Base-by-base conservation (phyloP, 2,329 filamentous ascomycete species). In the Emergomyces orientalis region DNA sequence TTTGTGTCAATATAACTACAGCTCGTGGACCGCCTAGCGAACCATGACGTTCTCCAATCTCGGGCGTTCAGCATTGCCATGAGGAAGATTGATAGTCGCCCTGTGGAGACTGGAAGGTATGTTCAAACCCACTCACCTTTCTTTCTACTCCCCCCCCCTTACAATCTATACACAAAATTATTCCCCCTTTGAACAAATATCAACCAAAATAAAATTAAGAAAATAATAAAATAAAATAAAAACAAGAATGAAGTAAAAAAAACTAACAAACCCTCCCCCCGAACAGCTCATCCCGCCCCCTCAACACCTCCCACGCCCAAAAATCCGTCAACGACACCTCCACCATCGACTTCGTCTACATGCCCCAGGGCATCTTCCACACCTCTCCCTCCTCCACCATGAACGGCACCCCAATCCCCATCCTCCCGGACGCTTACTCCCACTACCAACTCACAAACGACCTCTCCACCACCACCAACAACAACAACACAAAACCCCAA, bases 271-370 rank as follows among this genome's bases (percentile, higher is more conserved):
- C n/a, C n/a, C n/a, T n/a, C n/a, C n/a, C n/a, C n/a, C n/a, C n/a
- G 34, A 37, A 51, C 25, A 58, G 39, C 17, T 73, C 60, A 67
- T 75, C 73, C 65, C 81, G 84, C 62, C 79, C 82, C 70, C 86
- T 87, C 80, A 87, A 87, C 76, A 86, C 84, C 65, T 84, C 80
- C 65, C 82, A 82, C 65, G 73, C 79, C 64, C 75, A 80, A 61
- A 85, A 86, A 71, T 75, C 82, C 34, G 78, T 82, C 65, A 79
- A 81, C 61, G 84, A 87, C 74, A 76, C 74, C 64, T 85, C 83
- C 49, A 84, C 84, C 51, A 83, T 87, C 64, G 85, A 87, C 76
- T 86, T 87, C 69, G 80, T 81, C 68, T 86, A 81, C 75, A 77
- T 87, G 67, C 85, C 85, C 43, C 77, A 78, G 62, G 76, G 80